Conservation (phyloP, 2,329 filamentous ascomycete species). For the Talaromyces verruculosus region DNA sequence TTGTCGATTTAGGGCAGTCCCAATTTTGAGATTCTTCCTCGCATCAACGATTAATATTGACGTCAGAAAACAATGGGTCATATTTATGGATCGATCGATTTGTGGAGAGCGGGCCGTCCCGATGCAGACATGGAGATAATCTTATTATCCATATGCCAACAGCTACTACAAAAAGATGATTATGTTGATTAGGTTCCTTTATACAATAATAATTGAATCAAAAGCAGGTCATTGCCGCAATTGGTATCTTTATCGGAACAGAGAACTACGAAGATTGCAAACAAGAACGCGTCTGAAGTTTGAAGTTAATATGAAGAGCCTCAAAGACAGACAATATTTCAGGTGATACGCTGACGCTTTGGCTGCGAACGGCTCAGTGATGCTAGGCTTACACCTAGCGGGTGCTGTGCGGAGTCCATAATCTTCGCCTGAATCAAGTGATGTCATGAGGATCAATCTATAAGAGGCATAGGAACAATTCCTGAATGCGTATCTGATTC, state of each 20-base stretch:
- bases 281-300: neutral
- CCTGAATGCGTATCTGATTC: too few species aligned
- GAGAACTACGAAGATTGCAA: neutral
- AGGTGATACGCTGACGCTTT: neutral
- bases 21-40: neutral
- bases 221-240: neutral
- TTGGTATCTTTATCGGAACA: neutral
- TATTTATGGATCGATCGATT: neutral
- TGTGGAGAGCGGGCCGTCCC: neutral
- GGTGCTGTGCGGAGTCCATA: too few species aligned
- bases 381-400: too few species aligned
- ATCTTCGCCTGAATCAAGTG: too few species aligned
- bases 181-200: neutral
- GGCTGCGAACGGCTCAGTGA: too few species aligned
- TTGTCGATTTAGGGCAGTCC: neutral
- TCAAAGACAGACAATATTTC: neutral
- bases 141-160: neutral
- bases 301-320: neutral
- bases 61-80: neutral
- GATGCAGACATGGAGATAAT: neutral
- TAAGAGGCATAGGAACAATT: too few species aligned
- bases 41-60: constrained; percentile 11
- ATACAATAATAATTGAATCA: neutral
- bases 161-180: neutral
- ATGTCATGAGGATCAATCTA: too few species aligned